Evolutionary conservation across 805 yeast species (phyloP), one percentile per base, ranked within the genome.

Genomic region (Starmerella apicola): DNA sequence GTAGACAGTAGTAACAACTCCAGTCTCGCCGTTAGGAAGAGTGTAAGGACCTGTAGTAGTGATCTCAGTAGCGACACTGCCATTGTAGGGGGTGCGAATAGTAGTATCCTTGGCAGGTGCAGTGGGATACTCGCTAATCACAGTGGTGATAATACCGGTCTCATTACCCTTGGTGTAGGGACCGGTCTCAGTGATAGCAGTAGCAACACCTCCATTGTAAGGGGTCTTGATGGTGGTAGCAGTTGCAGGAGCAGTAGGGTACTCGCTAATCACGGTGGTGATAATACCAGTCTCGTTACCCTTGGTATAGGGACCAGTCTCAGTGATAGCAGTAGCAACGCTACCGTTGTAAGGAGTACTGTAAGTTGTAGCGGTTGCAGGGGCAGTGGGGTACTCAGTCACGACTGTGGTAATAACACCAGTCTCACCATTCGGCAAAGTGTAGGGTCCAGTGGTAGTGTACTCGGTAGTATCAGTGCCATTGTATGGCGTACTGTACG

Each of bases 341-440:
- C 24, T 19, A 7, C 37, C 38, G 13, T 13, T 24, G 12, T 13
- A 24, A 3, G 29, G 10, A 9, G 19, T n/a, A 9, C 38, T 32
- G 12, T n/a, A 23, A 18, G 42, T 34, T 8, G 32, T 33, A 12
- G 23, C 22, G 17, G 5, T 25, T 3, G 18, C 32, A 3, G 42
- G 42, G 5, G 38, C 32, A n/a, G 42, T 38, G 7, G 42, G 42
- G 4, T 37, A 33, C 27, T 24, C 42, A 5, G 26, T 29, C n/a
- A 24, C 4, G 8, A 38, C 38, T 12, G 32, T 9, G 9, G 32
- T 33, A 7, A 9, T 22, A n/a, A 15, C 6, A 12, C 32, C 33
- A 4, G 38, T 34, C n/a, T 20, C 25, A 12, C 22, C 20, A 13
- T 9, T 9, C 18, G 25, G 8, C 21, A 16, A 10, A 9, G 39